A percentile compares a stretch with the other conserved stretches of the same genome.
Conservation (phyloP, 345 rosid species). For the Crucihimalaya himalaica region DNA sequence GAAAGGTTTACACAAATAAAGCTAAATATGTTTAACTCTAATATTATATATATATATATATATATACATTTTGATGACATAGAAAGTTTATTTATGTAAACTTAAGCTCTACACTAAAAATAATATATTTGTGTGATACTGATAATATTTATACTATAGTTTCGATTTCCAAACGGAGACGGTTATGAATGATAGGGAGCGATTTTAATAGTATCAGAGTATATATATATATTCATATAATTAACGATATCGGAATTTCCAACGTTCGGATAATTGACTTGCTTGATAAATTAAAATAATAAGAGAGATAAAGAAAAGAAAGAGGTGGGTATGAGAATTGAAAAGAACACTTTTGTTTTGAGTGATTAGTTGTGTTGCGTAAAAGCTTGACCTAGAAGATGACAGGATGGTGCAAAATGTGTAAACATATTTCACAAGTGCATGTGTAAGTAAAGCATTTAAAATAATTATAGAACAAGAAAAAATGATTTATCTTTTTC, state of each 20-base stretch:
- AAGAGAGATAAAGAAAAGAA: not conserved
- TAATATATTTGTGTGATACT: not conserved
- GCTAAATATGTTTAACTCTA: no score
- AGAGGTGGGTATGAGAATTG: not conserved
- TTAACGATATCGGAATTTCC: constrained; percentile 6
- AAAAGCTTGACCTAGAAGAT: constrained; percentile 42
- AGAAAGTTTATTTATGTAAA: not conserved
- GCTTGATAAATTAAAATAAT: constrained; percentile 23
- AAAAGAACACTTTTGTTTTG: constrained; percentile 42
- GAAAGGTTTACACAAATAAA: no score
- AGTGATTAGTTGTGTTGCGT: constrained; percentile 43
- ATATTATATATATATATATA: not conserved
- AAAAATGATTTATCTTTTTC: not conserved
- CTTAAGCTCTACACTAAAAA: not conserved
- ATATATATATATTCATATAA: not conserved
- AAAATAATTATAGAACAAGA: constrained; percentile 12
- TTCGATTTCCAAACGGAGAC: no score
- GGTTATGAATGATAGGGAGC: no score
- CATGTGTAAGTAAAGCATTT: constrained; percentile 30
- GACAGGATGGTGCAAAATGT: constrained; percentile 36
- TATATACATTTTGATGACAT: not conserved
- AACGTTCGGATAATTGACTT: constrained; percentile 31
- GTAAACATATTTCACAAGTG: constrained; percentile 34
- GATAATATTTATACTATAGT: not conserved
- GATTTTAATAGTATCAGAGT: no score